Percentiles rank a stretch among this genome's conserved stretches.
Conservation (phyloP, 2,329 filamentous ascomycete genomes). For the Curvularia hawaiiensis region DNA sequence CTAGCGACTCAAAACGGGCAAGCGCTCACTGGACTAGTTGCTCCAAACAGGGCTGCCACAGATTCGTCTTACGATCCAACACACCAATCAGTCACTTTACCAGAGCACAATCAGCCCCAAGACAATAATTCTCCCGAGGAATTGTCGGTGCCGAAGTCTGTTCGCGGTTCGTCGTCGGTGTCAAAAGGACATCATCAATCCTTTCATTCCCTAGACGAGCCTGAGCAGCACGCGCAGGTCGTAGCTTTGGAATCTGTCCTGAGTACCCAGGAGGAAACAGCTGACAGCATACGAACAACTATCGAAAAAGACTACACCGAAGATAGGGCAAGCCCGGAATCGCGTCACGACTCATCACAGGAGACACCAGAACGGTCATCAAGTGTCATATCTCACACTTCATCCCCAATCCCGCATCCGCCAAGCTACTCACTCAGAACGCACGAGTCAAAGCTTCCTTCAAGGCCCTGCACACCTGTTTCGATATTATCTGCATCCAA, state of each 20-base stretch:
- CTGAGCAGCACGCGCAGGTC: conserved; percentile 36
- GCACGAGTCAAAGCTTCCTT: conserved; percentile 25
- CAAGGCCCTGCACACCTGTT: conserved; percentile 24
- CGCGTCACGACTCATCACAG: conserved; percentile 43
- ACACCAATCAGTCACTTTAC: conserved; percentile 4
- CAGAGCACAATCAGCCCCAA: background rate
- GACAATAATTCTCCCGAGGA: background rate
- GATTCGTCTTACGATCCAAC: conserved; percentile 4
- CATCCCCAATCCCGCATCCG: conserved; percentile 29
- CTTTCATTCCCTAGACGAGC: background rate
- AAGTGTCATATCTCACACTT: conserved; percentile 11
- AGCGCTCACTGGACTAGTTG: conserved; percentile 3
- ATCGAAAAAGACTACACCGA: conserved; percentile 17
- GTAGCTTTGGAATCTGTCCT: conserved; percentile 19
- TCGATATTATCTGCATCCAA: conserved; percentile 17
- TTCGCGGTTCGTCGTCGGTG: background rate
- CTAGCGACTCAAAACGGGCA: background rate
- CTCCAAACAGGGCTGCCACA: conserved; percentile 5
- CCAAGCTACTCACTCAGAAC: conserved; percentile 32
- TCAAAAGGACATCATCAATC: background rate
- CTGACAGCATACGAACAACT: conserved; percentile 23
- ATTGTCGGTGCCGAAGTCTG: background rate
- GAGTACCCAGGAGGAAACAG: conserved; percentile 26
- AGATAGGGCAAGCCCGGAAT: conserved; percentile 16
- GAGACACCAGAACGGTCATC: conserved; percentile 26